These are phyloP conservation scores for Candida manassasensis DNA, from an alignment of 805 yeast species.

Conservation along the genomic window DNA sequence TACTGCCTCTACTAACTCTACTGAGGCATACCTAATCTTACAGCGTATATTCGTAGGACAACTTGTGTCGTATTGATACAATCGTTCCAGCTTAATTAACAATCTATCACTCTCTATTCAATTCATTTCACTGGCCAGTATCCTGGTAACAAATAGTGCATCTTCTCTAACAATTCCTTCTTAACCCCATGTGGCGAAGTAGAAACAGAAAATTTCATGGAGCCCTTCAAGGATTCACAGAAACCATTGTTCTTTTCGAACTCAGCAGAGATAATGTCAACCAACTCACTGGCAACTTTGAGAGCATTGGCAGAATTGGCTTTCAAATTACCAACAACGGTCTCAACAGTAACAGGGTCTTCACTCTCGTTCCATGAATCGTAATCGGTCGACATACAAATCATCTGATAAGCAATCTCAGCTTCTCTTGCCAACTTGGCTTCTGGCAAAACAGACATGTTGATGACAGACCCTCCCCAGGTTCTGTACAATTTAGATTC, in stretches of 20 bases:
- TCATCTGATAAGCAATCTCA: conserved; percentile 94
- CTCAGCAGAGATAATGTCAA: conserved; percentile 61
- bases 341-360: conserved; percentile 97
- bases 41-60: no score
- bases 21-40: no score
- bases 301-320: conserved; percentile 89
- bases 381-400: conserved; percentile 98
- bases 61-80: no score
- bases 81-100: not conserved
- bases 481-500: conserved; percentile 81
- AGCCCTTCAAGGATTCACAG: conserved; percentile 68
- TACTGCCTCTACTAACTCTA: no score
- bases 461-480: conserved; percentile 93
- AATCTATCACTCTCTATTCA: no score
- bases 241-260: conserved; percentile 48
- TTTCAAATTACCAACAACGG: conserved; percentile 84
- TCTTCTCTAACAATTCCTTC: conserved; percentile 65
- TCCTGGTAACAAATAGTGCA: conserved; percentile 87
- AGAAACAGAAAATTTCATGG: conserved; percentile 77
- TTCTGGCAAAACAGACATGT: conserved; percentile 98
- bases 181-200: conserved; percentile 73
- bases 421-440: conserved; percentile 96
- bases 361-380: conserved; percentile 97
- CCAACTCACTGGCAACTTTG: conserved; percentile 62
- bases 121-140: conserved; percentile 61